Conservation (phyloP, 2,329 filamentous ascomycete species). For the Talaromyces verruculosus region DNA sequence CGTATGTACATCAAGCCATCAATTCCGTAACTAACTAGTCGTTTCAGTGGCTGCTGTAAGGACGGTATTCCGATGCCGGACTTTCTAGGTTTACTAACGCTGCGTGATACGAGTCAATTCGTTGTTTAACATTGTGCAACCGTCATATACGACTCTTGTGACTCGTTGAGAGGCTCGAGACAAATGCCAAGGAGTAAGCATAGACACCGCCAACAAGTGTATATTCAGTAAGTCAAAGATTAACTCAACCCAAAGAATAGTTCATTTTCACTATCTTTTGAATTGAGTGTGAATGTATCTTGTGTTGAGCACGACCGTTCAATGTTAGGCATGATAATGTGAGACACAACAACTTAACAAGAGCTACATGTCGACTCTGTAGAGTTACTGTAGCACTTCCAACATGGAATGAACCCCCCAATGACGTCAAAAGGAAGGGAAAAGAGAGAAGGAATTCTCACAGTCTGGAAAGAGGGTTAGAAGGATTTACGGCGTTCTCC, state of each 20-base stretch:
- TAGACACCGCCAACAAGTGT: not conserved
- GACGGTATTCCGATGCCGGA: not conserved
- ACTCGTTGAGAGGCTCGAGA: not conserved
- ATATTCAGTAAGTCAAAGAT: not conserved
- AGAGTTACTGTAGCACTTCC: not conserved
- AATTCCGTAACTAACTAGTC: not conserved
- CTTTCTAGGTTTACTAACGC: not conserved
- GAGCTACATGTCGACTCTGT: not conserved
- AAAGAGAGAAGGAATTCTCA: not conserved
- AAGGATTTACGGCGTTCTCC: conserved; percentile 1
- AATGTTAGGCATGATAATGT: not conserved
- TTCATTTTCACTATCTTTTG: not conserved
- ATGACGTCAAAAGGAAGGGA: not conserved
- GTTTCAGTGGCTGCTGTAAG: not conserved
- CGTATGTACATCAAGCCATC: not conserved
- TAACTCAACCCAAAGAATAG: not conserved
- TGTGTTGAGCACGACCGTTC: not conserved
- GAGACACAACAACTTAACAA: not conserved
- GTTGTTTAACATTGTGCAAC: not conserved
- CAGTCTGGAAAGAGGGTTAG: not conserved
- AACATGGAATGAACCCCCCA: not conserved
- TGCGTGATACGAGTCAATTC: not conserved
- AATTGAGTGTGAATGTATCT: not conserved
- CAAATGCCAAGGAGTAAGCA: not conserved
- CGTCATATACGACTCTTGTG: not conserved